Evolutionary conservation across 2,329 filamentous ascomycete species (phyloP).

Genomic region (Phialophora macrospora): DNA sequence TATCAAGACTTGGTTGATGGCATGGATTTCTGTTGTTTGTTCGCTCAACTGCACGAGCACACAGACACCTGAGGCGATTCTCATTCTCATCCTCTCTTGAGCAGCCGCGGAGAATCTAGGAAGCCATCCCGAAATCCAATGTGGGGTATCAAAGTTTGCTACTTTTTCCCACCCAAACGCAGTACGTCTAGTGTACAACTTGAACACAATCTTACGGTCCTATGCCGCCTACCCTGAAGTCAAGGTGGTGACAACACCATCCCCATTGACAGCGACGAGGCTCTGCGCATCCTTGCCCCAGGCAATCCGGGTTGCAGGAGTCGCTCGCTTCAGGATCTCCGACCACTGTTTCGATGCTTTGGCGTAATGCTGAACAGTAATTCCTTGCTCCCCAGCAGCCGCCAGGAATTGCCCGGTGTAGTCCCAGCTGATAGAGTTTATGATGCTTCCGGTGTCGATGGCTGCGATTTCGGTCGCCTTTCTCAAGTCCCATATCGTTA

Average conservation of each 20-base stretch:
- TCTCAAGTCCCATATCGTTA: constrained; percentile 89
- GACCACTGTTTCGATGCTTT: constrained; percentile 89
- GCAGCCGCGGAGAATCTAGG: background rate
- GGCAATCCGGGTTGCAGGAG: constrained; percentile 71
- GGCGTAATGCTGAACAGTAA: constrained; percentile 86
- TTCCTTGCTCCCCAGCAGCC: constrained; percentile 75
- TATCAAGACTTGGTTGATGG: background rate
- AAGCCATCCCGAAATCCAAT: background rate
- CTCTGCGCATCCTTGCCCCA: constrained; percentile 80
- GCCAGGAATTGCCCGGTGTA: constrained; percentile 94
- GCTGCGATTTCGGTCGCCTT: constrained; percentile 82
- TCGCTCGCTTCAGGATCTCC: constrained; percentile 77
- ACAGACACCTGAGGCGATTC: background rate
- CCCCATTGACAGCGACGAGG: constrained; percentile 73
- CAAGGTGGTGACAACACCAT: constrained; percentile 69
- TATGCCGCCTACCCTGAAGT: constrained; percentile 14
- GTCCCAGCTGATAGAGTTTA: constrained; percentile 83
- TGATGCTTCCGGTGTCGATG: constrained; percentile 75
- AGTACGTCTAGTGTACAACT: constrained; percentile 15
- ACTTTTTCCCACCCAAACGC: constrained; percentile 11
- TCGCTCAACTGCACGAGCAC: background rate
- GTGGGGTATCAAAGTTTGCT: constrained; percentile 27
- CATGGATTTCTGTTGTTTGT: background rate
- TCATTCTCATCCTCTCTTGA: background rate
- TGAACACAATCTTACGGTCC: background rate